Evolutionary conservation across 164 flowering plant species (phyloP), one percentile per base, ranked within the genome.

Genomic region (Nymphaea colorata): DNA sequence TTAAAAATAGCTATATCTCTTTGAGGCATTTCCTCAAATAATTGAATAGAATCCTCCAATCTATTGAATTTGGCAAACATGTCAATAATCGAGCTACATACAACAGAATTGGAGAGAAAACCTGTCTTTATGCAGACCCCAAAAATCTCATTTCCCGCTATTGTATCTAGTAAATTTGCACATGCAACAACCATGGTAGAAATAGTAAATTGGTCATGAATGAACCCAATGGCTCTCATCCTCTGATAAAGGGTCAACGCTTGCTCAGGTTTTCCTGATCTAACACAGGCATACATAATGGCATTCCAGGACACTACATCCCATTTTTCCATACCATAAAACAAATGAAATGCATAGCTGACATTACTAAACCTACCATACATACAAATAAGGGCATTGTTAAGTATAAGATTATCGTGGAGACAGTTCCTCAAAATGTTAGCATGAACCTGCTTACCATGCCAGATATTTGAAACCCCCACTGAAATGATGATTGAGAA

Each of bases 61-160:
- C 82, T 83, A 84, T 80, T 70, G 83, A 91, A 89, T 77, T 84
- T 85, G 70, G 95, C 79, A 69, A 89, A 89, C 73, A 89, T 70
- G 74, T 89, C 85, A 85, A 89, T 84, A 68, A 73, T 65, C n/a
- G 95, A 85, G 76, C 95, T 80, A 42, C 79, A 74, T 65, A 89
- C 80, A 73, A 87, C 76, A 62, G 84, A 65, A 69, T 89, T 84
- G 59, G 77, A 79, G 76, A 84, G 74, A 76, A 77, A 82, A 47
- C 88, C 95, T 76, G 77, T 59, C 76, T 79, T 83, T 62, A 79
- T 36, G 68, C 82, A 84, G 15, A 78, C 66, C 76, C 81, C 82
- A 70, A 87, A 80, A 41, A 79, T 59, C 76, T 81, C 85, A 81
- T 75, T 81, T 79, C 95, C 95, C 77, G 66, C 81, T 51, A 71